These are phyloP conservation scores for Angophora floribunda DNA, from an alignment of 345 rosid genomes.

Conservation along the genomic window DNA sequence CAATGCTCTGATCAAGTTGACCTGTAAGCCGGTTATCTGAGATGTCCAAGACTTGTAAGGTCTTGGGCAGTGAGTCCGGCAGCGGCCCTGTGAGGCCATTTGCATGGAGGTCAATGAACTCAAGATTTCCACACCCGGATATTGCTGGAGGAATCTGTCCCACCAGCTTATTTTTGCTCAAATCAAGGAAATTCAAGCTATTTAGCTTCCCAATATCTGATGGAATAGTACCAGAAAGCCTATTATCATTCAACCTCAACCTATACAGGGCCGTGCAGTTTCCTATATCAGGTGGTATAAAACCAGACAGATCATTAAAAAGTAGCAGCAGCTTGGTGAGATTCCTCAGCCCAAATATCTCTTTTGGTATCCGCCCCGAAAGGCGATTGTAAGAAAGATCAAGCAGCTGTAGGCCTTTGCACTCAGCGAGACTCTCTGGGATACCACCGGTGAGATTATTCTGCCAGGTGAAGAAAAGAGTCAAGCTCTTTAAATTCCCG, in stretches of 20 bases:
- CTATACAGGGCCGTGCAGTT: conserved; percentile 67
- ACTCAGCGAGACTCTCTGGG: conserved; percentile 56
- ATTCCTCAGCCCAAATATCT: conserved; percentile 54
- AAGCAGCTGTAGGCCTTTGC: conserved; percentile 75
- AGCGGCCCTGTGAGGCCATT: conserved; percentile 65
- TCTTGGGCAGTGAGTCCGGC: conserved; percentile 57
- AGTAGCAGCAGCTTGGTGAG: conserved; percentile 79
- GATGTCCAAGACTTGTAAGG: conserved; percentile 55
- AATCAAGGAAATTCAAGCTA: conserved; percentile 64
- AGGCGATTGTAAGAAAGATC: conserved; percentile 85
- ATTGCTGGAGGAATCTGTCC: conserved; percentile 59
- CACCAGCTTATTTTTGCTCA: conserved; percentile 53
- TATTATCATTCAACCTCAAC: conserved; percentile 56
- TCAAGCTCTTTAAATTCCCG: conserved; percentile 61
- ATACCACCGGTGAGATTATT: conserved; percentile 70
- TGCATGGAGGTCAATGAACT: conserved; percentile 71
- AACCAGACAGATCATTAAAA: conserved; percentile 71
- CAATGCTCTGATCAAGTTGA: conserved; percentile 43
- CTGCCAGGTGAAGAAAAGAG: conserved; percentile 84
- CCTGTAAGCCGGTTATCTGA: conserved; percentile 75
- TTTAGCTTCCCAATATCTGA: conserved; percentile 58
- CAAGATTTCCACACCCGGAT: conserved; percentile 50
- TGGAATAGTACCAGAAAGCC: conserved; percentile 69
- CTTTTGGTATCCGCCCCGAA: conserved; percentile 58
- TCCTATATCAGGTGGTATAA: conserved; percentile 73